Conservation (phyloP, 345 rosid genomes). For the Odontarrhena argentea region DNA sequence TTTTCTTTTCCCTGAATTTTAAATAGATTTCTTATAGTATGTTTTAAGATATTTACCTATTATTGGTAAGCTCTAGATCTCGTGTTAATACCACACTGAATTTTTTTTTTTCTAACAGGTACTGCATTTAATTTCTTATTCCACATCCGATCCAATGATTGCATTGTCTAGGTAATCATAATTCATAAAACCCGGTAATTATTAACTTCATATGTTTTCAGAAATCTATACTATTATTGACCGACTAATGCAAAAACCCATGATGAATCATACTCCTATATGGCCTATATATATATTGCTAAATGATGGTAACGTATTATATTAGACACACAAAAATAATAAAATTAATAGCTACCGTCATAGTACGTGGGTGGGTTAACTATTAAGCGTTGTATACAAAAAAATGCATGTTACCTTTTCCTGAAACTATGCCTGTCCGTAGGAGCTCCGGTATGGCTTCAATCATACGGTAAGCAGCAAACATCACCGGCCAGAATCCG, state of each 20-base stretch:
- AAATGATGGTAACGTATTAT: too few species aligned
- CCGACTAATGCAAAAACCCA: neutral
- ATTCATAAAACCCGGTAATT: neutral
- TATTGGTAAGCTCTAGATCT: conserved; percentile 13
- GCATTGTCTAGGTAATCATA: neutral
- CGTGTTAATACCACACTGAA: too few species aligned
- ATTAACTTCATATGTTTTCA: neutral
- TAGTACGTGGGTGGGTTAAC: neutral
- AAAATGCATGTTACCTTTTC: conserved; percentile 45
- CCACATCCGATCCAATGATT: neutral
- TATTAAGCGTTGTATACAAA: neutral
- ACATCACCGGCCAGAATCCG: conserved; percentile 83
- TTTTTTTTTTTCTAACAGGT: too few species aligned
- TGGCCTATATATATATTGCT: too few species aligned
- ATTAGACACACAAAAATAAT: too few species aligned
- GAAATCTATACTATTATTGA: neutral
- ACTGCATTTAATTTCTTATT: neutral
- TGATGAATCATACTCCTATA: too few species aligned
- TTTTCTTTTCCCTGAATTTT: too few species aligned
- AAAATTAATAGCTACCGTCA: too few species aligned
- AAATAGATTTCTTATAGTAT: too few species aligned
- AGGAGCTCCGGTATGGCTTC: conserved; percentile 65
- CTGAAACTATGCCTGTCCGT: conserved; percentile 51
- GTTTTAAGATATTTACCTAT: too few species aligned
- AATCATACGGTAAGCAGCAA: conserved; percentile 60